Base-by-base conservation (phyloP, 2,329 filamentous ascomycete species). In the Lachnellula occidentalis region DNA sequence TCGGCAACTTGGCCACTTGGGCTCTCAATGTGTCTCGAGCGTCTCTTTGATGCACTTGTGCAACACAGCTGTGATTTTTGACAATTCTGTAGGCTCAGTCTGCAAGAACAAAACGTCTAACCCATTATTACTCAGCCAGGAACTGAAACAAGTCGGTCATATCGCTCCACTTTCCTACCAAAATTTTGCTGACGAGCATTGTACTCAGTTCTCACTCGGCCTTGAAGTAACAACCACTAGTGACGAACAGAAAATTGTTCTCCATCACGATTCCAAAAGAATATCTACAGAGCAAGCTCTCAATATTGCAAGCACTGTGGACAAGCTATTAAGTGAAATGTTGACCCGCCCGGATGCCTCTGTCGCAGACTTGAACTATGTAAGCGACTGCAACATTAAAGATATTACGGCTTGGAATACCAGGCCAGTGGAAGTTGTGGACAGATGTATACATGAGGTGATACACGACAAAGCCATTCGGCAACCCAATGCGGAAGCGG, bases 361-460 rank as follows among this genome's bases (percentile, higher is more conserved):
- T 2, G 22, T 46, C 43, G 17, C 22, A 31, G 43, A 46, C 22
- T 14, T 46, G 21, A 17, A 31, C 15, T 24, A 5, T 24, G 6
- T 46, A 21, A 46, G 43, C 27, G 22, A 24, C 7, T 24, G 43
- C 22, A 31, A 46, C 14, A 31, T 46, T n/a, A 31, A 31, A 21
- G 14, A 31, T 1, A 46, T 46, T 3, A n/a, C 43, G 3, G 11
- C 43, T 27, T 56, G 50, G 50, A 56, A 53, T 24, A 21, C 15
- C 67, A 49, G 4, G 22, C 36, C 19, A 34, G 47, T 41, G 17
- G 51, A 36, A 19, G 36, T 24, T 19, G 47, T 14, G 17, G 45
- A 45, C 4, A 45, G 49, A 37, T 56, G 51, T 41, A 55, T 64
- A n/a, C 61, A 65, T 43, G 58, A 64, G n/a, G 22, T 58, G 21